Conservation (phyloP, 1,139 yeast species). For the Taphrina deformans region DNA sequence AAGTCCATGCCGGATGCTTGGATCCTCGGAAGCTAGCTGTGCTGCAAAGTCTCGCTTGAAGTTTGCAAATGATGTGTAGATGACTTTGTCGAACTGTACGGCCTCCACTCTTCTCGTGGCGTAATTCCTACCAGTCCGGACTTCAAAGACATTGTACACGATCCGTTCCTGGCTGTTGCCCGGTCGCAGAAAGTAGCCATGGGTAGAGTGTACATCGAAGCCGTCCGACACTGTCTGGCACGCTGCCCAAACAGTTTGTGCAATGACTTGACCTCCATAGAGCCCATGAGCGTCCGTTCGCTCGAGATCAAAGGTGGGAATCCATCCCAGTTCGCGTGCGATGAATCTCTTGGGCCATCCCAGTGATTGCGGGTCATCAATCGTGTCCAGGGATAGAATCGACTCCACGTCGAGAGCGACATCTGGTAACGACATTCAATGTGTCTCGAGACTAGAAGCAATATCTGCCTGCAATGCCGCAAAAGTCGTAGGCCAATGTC, state of each 20-base stretch:
- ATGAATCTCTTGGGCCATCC: constrained; percentile 25
- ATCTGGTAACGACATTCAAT: constrained; percentile 8
- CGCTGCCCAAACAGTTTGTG: constrained; percentile 31
- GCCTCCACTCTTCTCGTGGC: constrained; percentile 29
- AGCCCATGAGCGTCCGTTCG: constrained; percentile 28
- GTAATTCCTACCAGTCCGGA: constrained; percentile 25
- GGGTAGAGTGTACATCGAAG: constrained; percentile 30
- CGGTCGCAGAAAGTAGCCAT: constrained; percentile 28
- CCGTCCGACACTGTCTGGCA: constrained; percentile 30
- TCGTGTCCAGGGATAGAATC: constrained; percentile 23
- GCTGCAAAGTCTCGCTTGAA: constrained; percentile 20
- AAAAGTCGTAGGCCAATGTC: too few species aligned
- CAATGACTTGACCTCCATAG: constrained; percentile 31
- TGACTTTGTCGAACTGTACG: constrained; percentile 30
- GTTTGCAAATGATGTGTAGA: constrained; percentile 31
- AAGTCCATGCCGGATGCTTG: constrained; percentile 25
- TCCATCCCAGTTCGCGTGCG: constrained; percentile 27
- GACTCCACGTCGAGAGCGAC: constrained; percentile 23
- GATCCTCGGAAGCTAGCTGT: constrained; percentile 2
- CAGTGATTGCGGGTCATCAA: constrained; percentile 25
- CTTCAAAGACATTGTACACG: constrained; percentile 24
- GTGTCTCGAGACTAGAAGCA: too few species aligned
- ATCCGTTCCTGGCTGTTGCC: constrained; percentile 28
- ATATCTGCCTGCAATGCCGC: too few species aligned
- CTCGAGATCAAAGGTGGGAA: constrained; percentile 23